Evolutionary conservation across 2,329 filamentous ascomycete species (phyloP), one percentile per base, ranked within the genome.

Genomic region (Paradendryphiella salina): DNA sequence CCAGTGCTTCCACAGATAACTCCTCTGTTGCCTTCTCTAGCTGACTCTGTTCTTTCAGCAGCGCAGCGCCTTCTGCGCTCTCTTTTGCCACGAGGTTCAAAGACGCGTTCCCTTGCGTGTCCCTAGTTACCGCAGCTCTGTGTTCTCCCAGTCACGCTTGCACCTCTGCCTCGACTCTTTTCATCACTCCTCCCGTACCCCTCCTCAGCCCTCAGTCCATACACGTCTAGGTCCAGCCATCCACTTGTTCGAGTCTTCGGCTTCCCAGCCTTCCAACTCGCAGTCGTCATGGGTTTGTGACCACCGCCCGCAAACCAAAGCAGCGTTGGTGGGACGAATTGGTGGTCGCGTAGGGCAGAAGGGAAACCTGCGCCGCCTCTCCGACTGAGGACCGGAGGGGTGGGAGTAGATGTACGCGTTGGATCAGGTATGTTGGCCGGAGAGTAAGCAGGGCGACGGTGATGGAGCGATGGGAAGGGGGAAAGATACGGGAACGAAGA

Each of bases 281-380:
- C 31, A 6, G 52, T 47, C 1, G 57, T 60, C 0, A 63, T 43
- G 1, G 60, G 41, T 7, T 46, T 43, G 0, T 57, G 59, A 2
- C 35, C 59, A 0, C 61, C 63, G 6, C 69, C 69, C 2, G 66
- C 65, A 1, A 72, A 59, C 47, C 56, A 69, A 31, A 54, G 66
- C 0, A 70, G 40, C 0, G 31, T 53, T 13, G 50, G 32, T 3
- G 64, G 65, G 2, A 68, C 31, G 0, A 36, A 44, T 4, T 61
- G 50, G 2, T 44, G n/a, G 20, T 58, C 50, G 20, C 23, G 14
- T 6, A 53, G 15, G 2, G 20, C 31, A 7, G 34, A 42, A 21
- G 47, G 23, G 3, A 49, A 45, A 2, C 41, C 50, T 1, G 52
- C 59, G n/a, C 64, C 63, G 29, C 63, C 65, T 47, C 64, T 44